Conservation (phyloP, 208 protist species). For the Balamuthia mandrillaris region DNA sequence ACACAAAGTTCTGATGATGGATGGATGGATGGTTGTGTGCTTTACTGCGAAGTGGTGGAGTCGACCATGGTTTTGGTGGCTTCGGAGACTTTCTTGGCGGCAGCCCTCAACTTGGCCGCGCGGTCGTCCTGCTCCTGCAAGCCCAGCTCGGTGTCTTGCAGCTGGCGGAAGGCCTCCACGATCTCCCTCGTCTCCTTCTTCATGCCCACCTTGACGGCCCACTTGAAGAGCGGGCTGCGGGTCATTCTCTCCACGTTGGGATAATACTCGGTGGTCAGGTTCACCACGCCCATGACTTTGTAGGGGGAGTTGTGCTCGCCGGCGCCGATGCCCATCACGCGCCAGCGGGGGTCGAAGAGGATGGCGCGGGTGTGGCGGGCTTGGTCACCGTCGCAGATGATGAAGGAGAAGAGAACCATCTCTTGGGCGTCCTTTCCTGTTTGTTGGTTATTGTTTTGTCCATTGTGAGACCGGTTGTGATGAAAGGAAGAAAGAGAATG, state of each 20-base stretch:
- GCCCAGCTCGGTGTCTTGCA: background rate
- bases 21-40: too few relatives aligned
- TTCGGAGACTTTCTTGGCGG: too few relatives aligned
- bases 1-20: too few relatives aligned
- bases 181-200: conserved; percentile 4
- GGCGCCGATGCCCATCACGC: background rate
- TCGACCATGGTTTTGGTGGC: too few relatives aligned
- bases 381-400: background rate
- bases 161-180: background rate
- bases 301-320: conserved; percentile 7
- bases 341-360: background rate
- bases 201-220: background rate
- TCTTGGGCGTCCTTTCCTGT: too few relatives aligned
- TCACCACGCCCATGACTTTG: conserved; percentile 12
- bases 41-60: too few relatives aligned
- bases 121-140: background rate
- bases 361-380: too few relatives aligned
- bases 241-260: background rate
- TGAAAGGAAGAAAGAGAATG: conserved; percentile 3
- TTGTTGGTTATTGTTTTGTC: background rate
- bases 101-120: background rate
- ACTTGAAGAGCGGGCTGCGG: background rate
- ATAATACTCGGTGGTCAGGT: conserved; percentile 3
- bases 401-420: background rate
- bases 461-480: background rate